phyloP scores from a whole-genome alignment of 306 rosid genomes.

The Pyrus betulifolia region DNA sequence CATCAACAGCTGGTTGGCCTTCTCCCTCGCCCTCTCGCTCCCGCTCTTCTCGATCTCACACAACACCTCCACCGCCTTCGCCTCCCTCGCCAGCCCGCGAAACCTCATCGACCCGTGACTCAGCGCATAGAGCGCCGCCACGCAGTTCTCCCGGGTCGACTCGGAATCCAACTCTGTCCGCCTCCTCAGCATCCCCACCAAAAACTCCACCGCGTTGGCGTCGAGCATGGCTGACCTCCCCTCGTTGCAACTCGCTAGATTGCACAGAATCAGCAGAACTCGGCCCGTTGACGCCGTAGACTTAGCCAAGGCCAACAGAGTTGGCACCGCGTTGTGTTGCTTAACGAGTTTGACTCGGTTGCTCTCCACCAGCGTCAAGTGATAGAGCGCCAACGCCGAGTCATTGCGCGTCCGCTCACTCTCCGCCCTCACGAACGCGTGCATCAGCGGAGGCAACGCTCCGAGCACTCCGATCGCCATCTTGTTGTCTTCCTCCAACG shows the following conservation, averaged over 20 bases:
- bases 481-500: conserved; percentile 70
- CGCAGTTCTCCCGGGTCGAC: conserved; percentile 76
- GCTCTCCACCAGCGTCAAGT: conserved; percentile 57
- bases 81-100: conserved; percentile 76
- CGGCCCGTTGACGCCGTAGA: conserved; percentile 40
- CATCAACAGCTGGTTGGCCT: conserved; percentile 62
- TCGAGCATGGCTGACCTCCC: conserved; percentile 83
- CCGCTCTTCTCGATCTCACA: conserved; percentile 66
- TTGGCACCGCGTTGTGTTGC: conserved; percentile 58
- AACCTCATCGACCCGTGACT: conserved; percentile 85
- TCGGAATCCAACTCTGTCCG: conserved; percentile 48
- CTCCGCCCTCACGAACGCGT: conserved; percentile 58
- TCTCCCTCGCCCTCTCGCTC: conserved; percentile 73
- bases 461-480: conserved; percentile 91
- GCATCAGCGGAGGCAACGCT: conserved; percentile 71
- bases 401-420: conserved; percentile 68
- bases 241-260: conserved; percentile 51
- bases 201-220: conserved; percentile 57
- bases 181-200: conserved; percentile 59
- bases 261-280: conserved; percentile 61
- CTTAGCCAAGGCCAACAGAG: conserved; percentile 40
- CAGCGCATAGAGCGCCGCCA: conserved; percentile 63
- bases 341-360: conserved; percentile 76
- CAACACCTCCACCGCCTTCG: conserved; percentile 66
- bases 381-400: conserved; percentile 80